Base-by-base conservation (phyloP, 768 basidiomycete species). In the Lyophyllum atratum region DNA sequence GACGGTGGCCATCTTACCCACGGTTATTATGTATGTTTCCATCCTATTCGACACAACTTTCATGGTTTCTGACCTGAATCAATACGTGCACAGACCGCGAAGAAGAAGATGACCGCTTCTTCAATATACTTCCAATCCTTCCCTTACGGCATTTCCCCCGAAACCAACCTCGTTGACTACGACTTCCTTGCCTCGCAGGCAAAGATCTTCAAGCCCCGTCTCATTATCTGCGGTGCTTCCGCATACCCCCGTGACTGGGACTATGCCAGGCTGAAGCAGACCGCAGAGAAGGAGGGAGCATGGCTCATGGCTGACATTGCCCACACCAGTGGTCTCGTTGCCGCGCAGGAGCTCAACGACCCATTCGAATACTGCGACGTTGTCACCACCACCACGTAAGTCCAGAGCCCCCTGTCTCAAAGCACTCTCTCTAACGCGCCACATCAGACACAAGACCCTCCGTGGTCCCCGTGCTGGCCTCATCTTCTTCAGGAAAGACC, bases 121-220 rank as follows among this genome's bases (percentile, higher is more conserved):
- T 98, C 97, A 19, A 98, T 99, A 78, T 98, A 98, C 81, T 99
- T 98, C 90, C 95, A 98, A 72, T 97, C 97, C 34, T 81, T 97
- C 70, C 96, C 97, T 45, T 99, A 98, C 66, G 86, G 82, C 47
- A 87, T 95, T 56, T 84, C 88, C 68, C 87, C 90, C 47, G 75
- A 85, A 43, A 91, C 89, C 54, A 89, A 97, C 70, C 81, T 96
- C 63, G 85, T 99, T 64, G 95, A 98, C 79, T 98, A 98, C 74
- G 78, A 76, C 33, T 80, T 74, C 25, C 84, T 99, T 66, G 84
- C 85, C 50, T 79, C 84, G 59, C 93, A 96, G 72, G 95, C 95
- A 49, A 89, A 90, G 69, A 83, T 96, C 66, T 99, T 93, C 87
- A 98, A 98, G 71, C 97, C 97, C 55, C 84, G 88, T 64, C 81